Evolutionary conservation across 2,329 filamentous ascomycete genomes (phyloP).

Genomic region (Verruconis gallopava): DNA sequence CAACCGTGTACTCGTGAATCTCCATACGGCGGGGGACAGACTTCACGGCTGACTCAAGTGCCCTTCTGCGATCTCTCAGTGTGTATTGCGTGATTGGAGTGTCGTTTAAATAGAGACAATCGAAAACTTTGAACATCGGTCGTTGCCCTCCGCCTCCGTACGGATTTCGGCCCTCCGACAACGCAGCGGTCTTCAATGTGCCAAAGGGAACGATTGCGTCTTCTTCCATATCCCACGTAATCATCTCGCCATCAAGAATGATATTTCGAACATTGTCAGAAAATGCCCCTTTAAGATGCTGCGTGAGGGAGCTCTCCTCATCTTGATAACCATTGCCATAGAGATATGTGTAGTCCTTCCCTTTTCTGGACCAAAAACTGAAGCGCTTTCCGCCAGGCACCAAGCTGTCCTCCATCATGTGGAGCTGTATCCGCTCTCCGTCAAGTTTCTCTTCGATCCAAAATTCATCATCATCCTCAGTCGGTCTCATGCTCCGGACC

Average conservation of each 20-base stretch:
- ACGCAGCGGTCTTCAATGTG: constrained; percentile 69
- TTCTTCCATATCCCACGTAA: constrained; percentile 83
- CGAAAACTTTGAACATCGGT: constrained; percentile 76
- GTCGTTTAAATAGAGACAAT: constrained; percentile 81
- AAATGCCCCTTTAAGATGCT: constrained; percentile 69
- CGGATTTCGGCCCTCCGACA: constrained; percentile 65
- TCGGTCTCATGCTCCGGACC: constrained; percentile 53
- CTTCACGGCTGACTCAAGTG: constrained; percentile 57
- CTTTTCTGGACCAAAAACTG: constrained; percentile 87
- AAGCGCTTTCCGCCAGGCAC: constrained; percentile 61
- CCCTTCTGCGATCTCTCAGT: constrained; percentile 64
- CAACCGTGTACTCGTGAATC: constrained; percentile 59
- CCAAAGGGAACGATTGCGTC: constrained; percentile 84
- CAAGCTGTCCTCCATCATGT: constrained; percentile 63
- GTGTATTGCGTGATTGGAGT: constrained; percentile 68
- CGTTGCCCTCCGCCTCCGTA: constrained; percentile 47
- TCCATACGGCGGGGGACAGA: constrained; percentile 67
- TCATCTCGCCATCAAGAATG: constrained; percentile 96
- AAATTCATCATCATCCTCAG: constrained; percentile 60
- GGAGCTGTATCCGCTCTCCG: constrained; percentile 92
- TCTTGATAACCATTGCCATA: constrained; percentile 72
- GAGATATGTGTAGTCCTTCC: constrained; percentile 89
- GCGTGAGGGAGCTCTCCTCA: constrained; percentile 62
- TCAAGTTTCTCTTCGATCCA: constrained; percentile 99
- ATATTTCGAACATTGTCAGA: constrained; percentile 64